Conservation (phyloP, 2,329 filamentous ascomycete species). For the Verticillium zaregamsianum region DNA sequence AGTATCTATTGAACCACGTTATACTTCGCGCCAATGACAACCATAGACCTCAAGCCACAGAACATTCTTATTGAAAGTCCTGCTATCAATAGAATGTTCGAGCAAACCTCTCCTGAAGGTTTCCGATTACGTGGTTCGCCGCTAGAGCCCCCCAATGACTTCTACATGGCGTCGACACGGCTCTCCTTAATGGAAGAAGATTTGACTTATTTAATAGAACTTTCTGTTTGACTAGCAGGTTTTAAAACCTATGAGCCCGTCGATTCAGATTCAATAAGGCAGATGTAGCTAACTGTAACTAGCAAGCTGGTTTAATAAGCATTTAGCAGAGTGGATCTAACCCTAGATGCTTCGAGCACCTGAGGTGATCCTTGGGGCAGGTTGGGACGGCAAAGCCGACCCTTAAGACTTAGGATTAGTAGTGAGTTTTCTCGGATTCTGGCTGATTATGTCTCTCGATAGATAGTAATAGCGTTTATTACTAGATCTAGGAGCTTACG, state of each 20-base stretch:
- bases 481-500: conserved; percentile 18
- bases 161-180: conserved; percentile 7
- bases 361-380: conserved; percentile 19
- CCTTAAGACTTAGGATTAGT: conserved; percentile 20
- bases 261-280: conserved; percentile 3
- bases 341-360: conserved; percentile 18
- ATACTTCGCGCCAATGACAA: not conserved
- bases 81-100: conserved; percentile 13
- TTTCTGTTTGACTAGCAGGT: not conserved
- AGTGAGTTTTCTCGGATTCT: conserved; percentile 1
- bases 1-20: conserved; percentile 13
- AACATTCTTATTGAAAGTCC: conserved; percentile 17
- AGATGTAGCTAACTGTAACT: conserved; percentile 8
- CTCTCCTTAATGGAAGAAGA: conserved; percentile 12
- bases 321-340: conserved; percentile 21
- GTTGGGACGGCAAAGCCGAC: conserved; percentile 19
- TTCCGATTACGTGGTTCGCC: not conserved
- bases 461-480: not conserved
- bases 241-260: not conserved
- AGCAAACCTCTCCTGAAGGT: not conserved
- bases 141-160: conserved; percentile 10
- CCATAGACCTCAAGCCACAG: conserved; percentile 19
- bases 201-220: conserved; percentile 16
- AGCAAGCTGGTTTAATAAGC: conserved; percentile 19
- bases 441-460: not conserved